These are phyloP conservation scores for Graphilbum fragrans DNA, from an alignment of 2,329 filamentous ascomycete genomes.

Conservation along the genomic window DNA sequence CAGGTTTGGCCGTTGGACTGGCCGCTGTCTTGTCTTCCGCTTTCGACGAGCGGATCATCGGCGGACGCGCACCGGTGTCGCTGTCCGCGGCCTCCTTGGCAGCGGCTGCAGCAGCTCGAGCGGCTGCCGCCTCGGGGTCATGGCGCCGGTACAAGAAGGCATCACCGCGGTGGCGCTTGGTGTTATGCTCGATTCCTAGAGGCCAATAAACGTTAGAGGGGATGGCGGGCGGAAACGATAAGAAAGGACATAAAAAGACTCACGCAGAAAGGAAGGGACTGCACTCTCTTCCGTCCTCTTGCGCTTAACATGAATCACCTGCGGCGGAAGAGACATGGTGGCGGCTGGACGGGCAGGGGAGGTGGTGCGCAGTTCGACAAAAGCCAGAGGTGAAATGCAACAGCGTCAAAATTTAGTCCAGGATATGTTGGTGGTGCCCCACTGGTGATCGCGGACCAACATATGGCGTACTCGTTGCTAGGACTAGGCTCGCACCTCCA, in stretches of 20 bases:
- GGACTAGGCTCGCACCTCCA: too few relatives aligned
- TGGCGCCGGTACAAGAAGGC: conserved; percentile 46
- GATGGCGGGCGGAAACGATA: background rate
- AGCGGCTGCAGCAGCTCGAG: conserved; percentile 2
- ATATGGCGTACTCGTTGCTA: too few relatives aligned
- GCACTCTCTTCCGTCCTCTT: conserved; percentile 42
- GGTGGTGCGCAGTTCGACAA: too few relatives aligned
- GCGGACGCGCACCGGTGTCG: conserved; percentile 12
- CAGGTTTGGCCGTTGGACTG: conserved; percentile 29
- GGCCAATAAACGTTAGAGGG: too few relatives aligned
- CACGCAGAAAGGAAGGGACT: conserved; percentile 43
- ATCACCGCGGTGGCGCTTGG: conserved; percentile 39
- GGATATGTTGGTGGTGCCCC: too few relatives aligned
- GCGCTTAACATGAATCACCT: conserved; percentile 49
- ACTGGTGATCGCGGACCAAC: too few relatives aligned
- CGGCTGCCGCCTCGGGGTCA: conserved; percentile 15
- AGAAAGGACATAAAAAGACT: background rate
- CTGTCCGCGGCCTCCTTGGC: conserved; percentile 11
- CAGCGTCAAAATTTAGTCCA: too few relatives aligned
- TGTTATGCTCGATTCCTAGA: conserved; percentile 29
- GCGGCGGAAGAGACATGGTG: conserved; percentile 43
- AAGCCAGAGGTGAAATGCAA: too few relatives aligned
- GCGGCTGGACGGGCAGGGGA: too few relatives aligned
- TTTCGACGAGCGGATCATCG: background rate
- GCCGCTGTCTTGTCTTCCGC: background rate